These are phyloP conservation scores for Eucalyptus marginata DNA, from an alignment of 345 rosid species.

Conservation along the genomic window DNA sequence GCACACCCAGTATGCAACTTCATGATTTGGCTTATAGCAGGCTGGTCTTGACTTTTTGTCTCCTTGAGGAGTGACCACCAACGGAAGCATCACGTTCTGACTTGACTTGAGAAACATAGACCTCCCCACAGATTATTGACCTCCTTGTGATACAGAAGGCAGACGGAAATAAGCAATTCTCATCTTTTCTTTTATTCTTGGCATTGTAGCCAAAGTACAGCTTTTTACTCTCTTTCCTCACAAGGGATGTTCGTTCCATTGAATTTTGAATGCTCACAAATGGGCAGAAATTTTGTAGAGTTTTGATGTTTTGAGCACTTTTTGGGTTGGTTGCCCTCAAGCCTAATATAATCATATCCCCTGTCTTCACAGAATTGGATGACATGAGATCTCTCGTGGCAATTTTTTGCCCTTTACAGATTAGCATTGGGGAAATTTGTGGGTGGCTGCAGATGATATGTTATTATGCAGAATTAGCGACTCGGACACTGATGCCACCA, in stretches of 20 bases:
- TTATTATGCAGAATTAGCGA: not conserved
- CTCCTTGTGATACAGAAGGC: not conserved
- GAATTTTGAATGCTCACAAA: not conserved
- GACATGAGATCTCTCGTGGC: not conserved
- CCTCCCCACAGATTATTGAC: not conserved
- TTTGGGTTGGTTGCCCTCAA: not conserved
- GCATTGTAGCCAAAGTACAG: not conserved
- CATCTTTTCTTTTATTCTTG: not conserved
- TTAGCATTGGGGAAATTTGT: not conserved
- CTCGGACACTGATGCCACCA: not conserved
- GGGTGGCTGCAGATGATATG: not conserved
- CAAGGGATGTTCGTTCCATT: not conserved
- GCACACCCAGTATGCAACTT: constrained; percentile 23
- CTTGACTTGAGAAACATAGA: not conserved
- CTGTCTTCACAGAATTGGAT: not conserved
- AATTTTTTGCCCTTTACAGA: not conserved
- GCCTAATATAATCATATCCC: not conserved
- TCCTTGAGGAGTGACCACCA: not conserved
- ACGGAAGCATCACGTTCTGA: not conserved
- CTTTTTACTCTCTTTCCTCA: not conserved
- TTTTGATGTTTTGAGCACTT: not conserved
- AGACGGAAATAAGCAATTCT: not conserved
- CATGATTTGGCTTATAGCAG: not conserved
- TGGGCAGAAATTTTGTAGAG: not conserved
- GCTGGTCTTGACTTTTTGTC: not conserved